Evolutionary conservation across 164 flowering plant species (phyloP).

Genomic region (Tetracentron sinense): DNA sequence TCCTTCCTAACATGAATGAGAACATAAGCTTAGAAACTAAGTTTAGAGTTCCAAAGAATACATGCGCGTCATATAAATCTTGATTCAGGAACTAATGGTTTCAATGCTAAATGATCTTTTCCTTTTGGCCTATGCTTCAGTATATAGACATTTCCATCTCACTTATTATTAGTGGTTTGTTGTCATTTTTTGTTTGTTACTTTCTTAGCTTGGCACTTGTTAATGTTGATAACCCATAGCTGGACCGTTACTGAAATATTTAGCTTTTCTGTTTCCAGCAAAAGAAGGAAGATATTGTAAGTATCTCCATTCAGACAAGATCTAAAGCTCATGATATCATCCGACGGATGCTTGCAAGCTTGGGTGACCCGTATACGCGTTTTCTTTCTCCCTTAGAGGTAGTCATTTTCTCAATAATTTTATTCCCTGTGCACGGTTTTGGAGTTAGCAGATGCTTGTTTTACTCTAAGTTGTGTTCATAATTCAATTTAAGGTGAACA

Average conservation of each 20-base stretch:
- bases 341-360: slow-evolving; percentile 64
- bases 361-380: slow-evolving; percentile 91
- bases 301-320: slow-evolving; percentile 56
- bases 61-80: neutral
- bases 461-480: neutral
- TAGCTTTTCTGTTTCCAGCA: slow-evolving; percentile 31
- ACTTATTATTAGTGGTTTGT: neutral
- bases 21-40: neutral
- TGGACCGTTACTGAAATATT: neutral
- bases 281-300: slow-evolving; percentile 54
- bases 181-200: neutral
- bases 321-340: slow-evolving; percentile 85
- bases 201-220: neutral
- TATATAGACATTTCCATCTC: neutral
- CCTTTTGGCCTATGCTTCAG: too few species aligned
- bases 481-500: neutral
- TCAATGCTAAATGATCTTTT: neutral
- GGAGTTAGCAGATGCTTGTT: neutral
- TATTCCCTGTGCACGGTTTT: neutral
- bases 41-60: neutral
- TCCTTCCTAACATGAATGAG: neutral
- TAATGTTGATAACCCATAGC: neutral
- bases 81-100: neutral
- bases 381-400: slow-evolving; percentile 87
- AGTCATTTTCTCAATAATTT: slow-evolving; percentile 8